Evolutionary conservation across 805 yeast species (phyloP), one percentile per base, ranked within the genome.

Genomic region (Ogataea ramenticola): DNA sequence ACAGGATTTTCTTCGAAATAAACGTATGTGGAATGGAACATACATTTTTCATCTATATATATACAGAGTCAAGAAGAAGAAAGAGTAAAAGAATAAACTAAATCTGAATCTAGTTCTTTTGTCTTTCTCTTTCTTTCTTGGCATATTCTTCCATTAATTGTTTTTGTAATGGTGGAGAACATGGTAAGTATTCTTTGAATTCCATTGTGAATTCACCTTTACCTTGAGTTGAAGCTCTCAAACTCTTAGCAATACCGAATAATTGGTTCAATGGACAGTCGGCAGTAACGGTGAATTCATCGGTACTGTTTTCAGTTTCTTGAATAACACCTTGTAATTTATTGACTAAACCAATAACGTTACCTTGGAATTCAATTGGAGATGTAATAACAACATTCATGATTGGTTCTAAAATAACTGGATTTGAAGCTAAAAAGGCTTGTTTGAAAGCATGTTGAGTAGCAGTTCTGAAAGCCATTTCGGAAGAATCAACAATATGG

Each of bases 221-320:
- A 68, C 99, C 99, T 68, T 93, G 99, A 15, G 99, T 91, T 47
- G 86, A 80, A 19, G 99, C 98, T 74, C 99, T 84, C 61, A 93
- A 74, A 22, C 87, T 79, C 9, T 98, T 86, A 8, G 98, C 96
- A 61, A 93, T 87, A 33, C 99, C 99, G 65, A 93, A 93, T 88
- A 93, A 80, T 49, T 86, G 79, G 71, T 90, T 90, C 68, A 93
- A 79, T n/a, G 98, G 85, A 71, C 98, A 91, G 65, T 93, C 98
- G 29, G 97, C 95, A 45, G 79, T 77, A 49, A 93, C 80, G 11
- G 95, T 86, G 68, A 93, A 91, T 64, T 93, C 99, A 55, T 93
- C 99, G 46, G 84, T 80, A 26, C 89, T 91, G 61, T 90, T 87
- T 59, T 88, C 96, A 22, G 98, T 91, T 56, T 93, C 98, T 61